phyloP scores from a whole-genome alignment of 2,329 filamentous ascomycete genomes.

The Ceratocystis cubensis region DNA sequence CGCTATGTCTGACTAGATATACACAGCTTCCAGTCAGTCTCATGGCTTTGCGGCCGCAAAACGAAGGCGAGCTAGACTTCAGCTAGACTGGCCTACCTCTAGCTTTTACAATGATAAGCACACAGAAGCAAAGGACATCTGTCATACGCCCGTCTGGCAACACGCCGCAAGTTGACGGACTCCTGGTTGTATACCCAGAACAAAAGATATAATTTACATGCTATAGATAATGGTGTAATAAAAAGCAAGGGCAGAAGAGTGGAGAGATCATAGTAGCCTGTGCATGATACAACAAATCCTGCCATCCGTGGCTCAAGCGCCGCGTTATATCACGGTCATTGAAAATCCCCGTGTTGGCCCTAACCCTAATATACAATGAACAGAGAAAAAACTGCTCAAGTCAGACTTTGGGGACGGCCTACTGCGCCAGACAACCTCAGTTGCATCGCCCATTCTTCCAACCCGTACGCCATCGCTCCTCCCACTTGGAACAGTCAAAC shows the following conservation, averaged over 20 bases:
- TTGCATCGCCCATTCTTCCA: conserved; percentile 60
- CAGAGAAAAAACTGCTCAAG: background rate
- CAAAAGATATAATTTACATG: background rate
- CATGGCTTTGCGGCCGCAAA: too few species aligned
- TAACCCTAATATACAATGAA: background rate
- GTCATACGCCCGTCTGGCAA: too few species aligned
- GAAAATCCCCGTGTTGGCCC: background rate
- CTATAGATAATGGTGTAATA: too few species aligned
- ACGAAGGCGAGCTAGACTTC: too few species aligned
- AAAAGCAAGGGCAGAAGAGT: background rate
- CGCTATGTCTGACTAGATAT: too few species aligned
- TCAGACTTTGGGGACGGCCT: too few species aligned
- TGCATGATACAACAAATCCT: background rate
- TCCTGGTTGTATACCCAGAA: background rate
- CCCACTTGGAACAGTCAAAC: conserved; percentile 85
- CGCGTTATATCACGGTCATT: background rate
- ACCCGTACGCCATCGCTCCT: conserved; percentile 87
- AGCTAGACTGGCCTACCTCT: too few species aligned
- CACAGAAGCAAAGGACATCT: too few species aligned
- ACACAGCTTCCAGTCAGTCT: too few species aligned
- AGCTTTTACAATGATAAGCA: too few species aligned
- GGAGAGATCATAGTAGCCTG: background rate
- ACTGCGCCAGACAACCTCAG: conserved; percentile 26
- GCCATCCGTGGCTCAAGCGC: background rate
- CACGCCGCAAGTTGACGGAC: too few species aligned